These are phyloP conservation scores for Gossypium lobatum DNA, from an alignment of 441 rosid genomes.

Conservation along the genomic window DNA sequence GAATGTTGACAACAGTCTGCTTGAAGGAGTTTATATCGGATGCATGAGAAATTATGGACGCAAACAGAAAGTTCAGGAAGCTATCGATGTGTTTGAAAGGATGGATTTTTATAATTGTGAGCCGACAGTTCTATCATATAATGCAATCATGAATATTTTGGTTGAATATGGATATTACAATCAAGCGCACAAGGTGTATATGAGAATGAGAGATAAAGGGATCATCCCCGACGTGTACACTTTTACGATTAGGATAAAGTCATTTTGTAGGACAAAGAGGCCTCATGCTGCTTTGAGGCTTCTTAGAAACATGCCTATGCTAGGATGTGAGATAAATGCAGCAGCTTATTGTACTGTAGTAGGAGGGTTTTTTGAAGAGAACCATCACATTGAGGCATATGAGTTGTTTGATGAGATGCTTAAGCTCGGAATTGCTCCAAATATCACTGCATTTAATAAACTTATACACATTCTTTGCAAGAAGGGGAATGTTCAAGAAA, in stretches of 20 bases:
- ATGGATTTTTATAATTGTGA: slow-evolving; percentile 81
- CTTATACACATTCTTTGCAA: slow-evolving; percentile 72
- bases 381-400: slow-evolving; percentile 48
- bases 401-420: slow-evolving; percentile 81
- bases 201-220: slow-evolving; percentile 71
- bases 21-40: slow-evolving; percentile 74
- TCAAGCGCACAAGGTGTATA: slow-evolving; percentile 82
- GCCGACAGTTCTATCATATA: slow-evolving; percentile 67
- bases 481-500: slow-evolving; percentile 67
- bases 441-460: slow-evolving; percentile 59
- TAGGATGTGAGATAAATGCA: slow-evolving; percentile 67
- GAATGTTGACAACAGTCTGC: slow-evolving; percentile 41
- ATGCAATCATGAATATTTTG: slow-evolving; percentile 76
- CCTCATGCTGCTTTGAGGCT: slow-evolving; percentile 83
- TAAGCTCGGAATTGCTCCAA: slow-evolving; percentile 44
- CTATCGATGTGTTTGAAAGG: slow-evolving; percentile 83
- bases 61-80: slow-evolving; percentile 79
- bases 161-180: slow-evolving; percentile 58
- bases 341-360: slow-evolving; percentile 74
- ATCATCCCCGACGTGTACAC: slow-evolving; percentile 77
- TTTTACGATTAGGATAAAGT: slow-evolving; percentile 79
- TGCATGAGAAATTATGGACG: slow-evolving; percentile 71
- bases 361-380: slow-evolving; percentile 67
- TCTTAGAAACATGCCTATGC: slow-evolving; percentile 66
- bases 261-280: slow-evolving; percentile 74